Conservation (phyloP, 2,329 filamentous ascomycete species). For the Fusarium mangiferae region DNA sequence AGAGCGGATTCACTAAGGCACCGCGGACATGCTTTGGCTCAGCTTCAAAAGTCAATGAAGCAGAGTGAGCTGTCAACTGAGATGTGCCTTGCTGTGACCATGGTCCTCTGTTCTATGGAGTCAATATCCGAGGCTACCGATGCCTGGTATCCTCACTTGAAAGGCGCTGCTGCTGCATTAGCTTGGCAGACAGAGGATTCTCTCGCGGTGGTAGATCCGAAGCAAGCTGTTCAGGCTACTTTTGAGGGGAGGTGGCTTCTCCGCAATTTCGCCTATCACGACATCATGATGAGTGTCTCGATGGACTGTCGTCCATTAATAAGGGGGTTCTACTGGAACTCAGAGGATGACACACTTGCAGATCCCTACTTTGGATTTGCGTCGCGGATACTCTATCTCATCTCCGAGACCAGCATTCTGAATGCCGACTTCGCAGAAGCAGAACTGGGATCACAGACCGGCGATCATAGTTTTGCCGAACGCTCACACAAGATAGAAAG, state of each 20-base stretch:
- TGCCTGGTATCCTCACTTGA: slow-evolving; percentile 33
- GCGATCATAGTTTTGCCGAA: background rate
- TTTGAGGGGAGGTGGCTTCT: slow-evolving; percentile 38
- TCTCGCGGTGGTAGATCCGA: background rate
- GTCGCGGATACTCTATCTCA: background rate
- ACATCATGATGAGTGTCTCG: slow-evolving; percentile 24
- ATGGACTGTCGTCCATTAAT: background rate
- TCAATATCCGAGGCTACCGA: slow-evolving; percentile 30
- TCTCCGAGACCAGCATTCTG: background rate
- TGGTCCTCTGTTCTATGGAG: slow-evolving; percentile 41
- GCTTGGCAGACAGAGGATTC: background rate
- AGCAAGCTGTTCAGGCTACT: background rate
- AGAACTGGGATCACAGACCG: background rate
- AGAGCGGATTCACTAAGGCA: slow-evolving; percentile 23
- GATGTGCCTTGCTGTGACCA: slow-evolving; percentile 34
- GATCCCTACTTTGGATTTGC: background rate
- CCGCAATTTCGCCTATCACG: slow-evolving; percentile 30
- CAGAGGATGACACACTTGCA: background rate
- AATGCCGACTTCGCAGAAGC: background rate
- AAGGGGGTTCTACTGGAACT: background rate
- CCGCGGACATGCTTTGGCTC: slow-evolving; percentile 23
- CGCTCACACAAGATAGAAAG: background rate
- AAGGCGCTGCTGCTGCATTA: slow-evolving; percentile 24
- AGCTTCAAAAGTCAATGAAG: slow-evolving; percentile 16
- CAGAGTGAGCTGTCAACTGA: slow-evolving; percentile 22